These are phyloP conservation scores for Anisodus tanguticus DNA, from an alignment of 257 asterid genomes.

Conservation along the genomic window DNA sequence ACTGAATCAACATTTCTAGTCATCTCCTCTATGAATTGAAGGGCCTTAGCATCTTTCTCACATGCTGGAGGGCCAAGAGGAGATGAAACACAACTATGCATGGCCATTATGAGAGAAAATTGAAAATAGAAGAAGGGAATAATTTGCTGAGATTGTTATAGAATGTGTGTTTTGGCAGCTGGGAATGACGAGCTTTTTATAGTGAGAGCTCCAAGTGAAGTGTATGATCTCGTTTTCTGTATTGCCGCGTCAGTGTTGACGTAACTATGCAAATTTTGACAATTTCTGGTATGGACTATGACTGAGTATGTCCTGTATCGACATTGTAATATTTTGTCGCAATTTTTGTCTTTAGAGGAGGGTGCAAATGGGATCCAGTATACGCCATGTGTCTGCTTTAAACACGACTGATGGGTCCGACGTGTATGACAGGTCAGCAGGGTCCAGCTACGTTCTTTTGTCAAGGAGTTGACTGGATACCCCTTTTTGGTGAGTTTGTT, in stretches of 20 bases:
- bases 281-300: constrained; percentile 28
- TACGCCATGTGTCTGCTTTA: not conserved
- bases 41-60: constrained; percentile 64
- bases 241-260: constrained; percentile 26
- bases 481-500: constrained; percentile 15
- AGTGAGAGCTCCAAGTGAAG: constrained; percentile 18
- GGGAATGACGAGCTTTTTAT: constrained; percentile 19
- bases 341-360: not conserved
- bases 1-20: constrained; percentile 54
- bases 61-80: constrained; percentile 47
- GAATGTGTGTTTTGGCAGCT: not conserved
- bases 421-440: constrained; percentile 38
- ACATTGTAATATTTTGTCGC: constrained; percentile 27
- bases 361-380: constrained; percentile 36
- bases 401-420: constrained; percentile 30
- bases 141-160: no score
- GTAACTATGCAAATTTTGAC: constrained; percentile 17
- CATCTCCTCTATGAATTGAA: constrained; percentile 65
- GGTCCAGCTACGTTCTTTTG: constrained; percentile 33
- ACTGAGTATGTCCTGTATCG: constrained; percentile 21
- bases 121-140: not conserved
- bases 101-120: constrained; percentile 40
- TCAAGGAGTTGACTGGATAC: constrained; percentile 25
- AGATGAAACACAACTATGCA: constrained; percentile 43
- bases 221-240: not conserved